Evolutionary conservation across 129 eudicot genomes (phyloP).

Genomic region (Chrysanthemum lavandulifolium): DNA sequence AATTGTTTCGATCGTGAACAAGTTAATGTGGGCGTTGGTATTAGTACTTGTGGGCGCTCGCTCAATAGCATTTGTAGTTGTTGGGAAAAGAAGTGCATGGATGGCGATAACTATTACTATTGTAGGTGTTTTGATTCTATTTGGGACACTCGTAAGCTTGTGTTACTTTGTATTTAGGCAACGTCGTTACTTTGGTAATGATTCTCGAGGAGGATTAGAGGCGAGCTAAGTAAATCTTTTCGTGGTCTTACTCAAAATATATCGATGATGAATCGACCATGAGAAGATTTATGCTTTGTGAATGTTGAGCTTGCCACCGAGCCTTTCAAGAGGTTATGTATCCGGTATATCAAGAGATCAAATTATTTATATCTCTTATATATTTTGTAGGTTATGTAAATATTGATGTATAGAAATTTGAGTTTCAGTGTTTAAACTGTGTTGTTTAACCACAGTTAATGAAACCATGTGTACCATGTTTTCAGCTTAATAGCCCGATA

Average conservation of each 20-base stretch:
- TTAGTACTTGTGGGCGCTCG: slow-evolving; percentile 93
- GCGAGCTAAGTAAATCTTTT: slow-evolving; percentile 79
- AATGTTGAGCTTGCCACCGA: slow-evolving; percentile 12
- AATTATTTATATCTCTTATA: slow-evolving; percentile 23
- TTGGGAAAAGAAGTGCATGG: slow-evolving; percentile 75
- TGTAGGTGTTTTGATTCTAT: slow-evolving; percentile 65
- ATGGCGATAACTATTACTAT: slow-evolving; percentile 77
- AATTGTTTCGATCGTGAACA: slow-evolving; percentile 78
- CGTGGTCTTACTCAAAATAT: slow-evolving; percentile 81
- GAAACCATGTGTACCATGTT: slow-evolving; percentile 6
- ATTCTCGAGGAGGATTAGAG: slow-evolving; percentile 76
- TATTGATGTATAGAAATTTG: slow-evolving; percentile 27
- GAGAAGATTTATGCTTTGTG: slow-evolving; percentile 81
- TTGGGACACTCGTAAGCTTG: slow-evolving; percentile 74
- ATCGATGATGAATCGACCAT: slow-evolving; percentile 86
- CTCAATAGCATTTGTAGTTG: slow-evolving; percentile 81
- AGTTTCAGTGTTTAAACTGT: slow-evolving; percentile 2
- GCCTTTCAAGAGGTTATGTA: neutral
- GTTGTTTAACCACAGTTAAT: slow-evolving; percentile 4
- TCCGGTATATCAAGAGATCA: slow-evolving; percentile 12
- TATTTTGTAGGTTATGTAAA: slow-evolving; percentile 35
- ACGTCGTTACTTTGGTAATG: slow-evolving; percentile 59
- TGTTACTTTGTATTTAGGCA: slow-evolving; percentile 80
- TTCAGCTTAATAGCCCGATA: neutral
- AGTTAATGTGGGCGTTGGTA: slow-evolving; percentile 97